Conservation (phyloP, 257 asterid species). For the Penstemon newberryi region DNA sequence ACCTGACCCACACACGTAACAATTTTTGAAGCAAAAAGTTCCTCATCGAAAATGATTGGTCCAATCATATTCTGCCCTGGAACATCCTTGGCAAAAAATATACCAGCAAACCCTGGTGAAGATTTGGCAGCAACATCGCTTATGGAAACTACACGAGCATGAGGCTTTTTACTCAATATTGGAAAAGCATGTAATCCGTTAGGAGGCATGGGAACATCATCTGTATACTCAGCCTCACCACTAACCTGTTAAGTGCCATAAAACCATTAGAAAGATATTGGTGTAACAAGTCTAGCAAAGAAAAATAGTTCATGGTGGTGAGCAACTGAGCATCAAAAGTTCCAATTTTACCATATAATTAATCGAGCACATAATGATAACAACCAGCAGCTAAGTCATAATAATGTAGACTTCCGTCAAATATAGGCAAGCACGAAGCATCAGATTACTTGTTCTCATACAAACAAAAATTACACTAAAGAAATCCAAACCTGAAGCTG, state of each 20-base stretch:
- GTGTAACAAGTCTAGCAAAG: slow-evolving; percentile 15
- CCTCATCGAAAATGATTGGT: slow-evolving; percentile 74
- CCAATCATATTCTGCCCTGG: slow-evolving; percentile 71
- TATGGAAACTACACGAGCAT: slow-evolving; percentile 75
- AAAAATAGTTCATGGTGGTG: neutral
- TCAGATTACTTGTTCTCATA: neutral
- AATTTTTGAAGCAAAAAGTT: slow-evolving; percentile 68
- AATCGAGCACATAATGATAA: neutral
- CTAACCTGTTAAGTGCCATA: slow-evolving; percentile 58
- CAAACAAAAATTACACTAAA: neutral
- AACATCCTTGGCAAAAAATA: slow-evolving; percentile 69
- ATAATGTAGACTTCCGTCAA: neutral
- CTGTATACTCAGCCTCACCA: slow-evolving; percentile 98
- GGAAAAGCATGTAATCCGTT: slow-evolving; percentile 78
- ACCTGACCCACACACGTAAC: slow-evolving; percentile 99
- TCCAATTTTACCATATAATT: slow-evolving; percentile 9
- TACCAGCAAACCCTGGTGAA: slow-evolving; percentile 78
- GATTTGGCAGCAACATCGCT: slow-evolving; percentile 74
- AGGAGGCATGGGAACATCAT: slow-evolving; percentile 91
- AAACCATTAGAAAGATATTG: slow-evolving; percentile 27
- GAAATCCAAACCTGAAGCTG: slow-evolving; percentile 64
- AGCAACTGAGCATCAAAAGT: neutral
- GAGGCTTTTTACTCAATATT: slow-evolving; percentile 83
- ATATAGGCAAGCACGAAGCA: neutral
- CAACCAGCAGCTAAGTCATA: slow-evolving; percentile 8